Base-by-base conservation (phyloP, 2,329 filamentous ascomycete species). In the Beauveria sp. region DNA sequence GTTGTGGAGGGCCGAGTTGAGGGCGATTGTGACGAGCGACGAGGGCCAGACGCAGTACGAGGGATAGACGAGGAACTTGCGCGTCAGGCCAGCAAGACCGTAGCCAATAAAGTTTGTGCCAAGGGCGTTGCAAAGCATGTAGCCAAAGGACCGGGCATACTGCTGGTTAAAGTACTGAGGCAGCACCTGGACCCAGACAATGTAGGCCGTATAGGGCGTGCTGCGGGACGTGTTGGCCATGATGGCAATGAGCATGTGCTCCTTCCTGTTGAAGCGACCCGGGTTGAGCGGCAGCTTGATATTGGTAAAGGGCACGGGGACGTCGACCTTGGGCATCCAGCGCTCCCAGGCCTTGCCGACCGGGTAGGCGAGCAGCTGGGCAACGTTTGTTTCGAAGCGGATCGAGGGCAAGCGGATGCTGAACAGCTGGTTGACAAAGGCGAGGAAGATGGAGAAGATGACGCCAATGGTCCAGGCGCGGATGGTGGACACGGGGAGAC, bases 211-310 rank as follows among this genome's bases (percentile, higher is more conserved):
- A 66, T 79, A 79, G 0, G 76, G 76, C 5, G 70, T 68, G 60
- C 73, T 72, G 66, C 70, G 75, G 22, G 74, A 73, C 8, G 77
- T 78, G 68, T 84, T 83, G 55, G 84, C 80, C 76, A 80, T 79
- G 67, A 80, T 77, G 46, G 76, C 76, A 63, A 81, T 77, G 38
- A 82, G 69, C 71, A 79, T 77, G 69, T 82, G 80, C 68, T 82
- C 80, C 69, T 82, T 82, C 65, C 75, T 76, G 64, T 76, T 79
- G 68, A 82, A 82, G 1, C 74, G 75, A 3, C 78, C 77, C 0
- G 79, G 77, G 65, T 80, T 80, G n/a, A 79, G 70, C 18, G 70
- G 74, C 16, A 69, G 62, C 3, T 73, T 73, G 63, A 69, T 72
- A 7, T 68, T 64, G 18, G 64, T 68, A 57, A 75, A 73, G 9